phyloP scores from a whole-genome alignment of 176 grass and related monocot species.

The Musa beccarii region DNA sequence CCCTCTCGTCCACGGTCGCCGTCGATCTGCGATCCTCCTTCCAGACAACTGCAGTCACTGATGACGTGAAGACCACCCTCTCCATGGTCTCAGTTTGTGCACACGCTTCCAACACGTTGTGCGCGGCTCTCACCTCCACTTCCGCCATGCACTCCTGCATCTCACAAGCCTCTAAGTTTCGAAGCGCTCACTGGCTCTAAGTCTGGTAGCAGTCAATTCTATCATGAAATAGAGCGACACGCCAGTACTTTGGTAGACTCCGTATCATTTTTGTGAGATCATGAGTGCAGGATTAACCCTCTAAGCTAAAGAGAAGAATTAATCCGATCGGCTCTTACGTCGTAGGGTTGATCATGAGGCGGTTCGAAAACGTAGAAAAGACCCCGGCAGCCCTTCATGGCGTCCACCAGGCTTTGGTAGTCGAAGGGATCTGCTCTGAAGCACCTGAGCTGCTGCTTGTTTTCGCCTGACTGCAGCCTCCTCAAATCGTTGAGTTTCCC shows the following conservation, averaged over 20 bases:
- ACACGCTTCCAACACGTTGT: constrained; percentile 95
- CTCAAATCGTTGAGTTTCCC: constrained; percentile 19
- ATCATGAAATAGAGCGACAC: too few species aligned
- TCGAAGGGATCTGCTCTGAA: constrained; percentile 76
- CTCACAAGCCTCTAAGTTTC: too few species aligned
- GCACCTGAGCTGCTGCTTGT: constrained; percentile 35
- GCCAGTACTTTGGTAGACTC: too few species aligned
- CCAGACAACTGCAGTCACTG: constrained; percentile 84
- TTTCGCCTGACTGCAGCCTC: constrained; percentile 17
- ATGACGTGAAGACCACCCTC: constrained; percentile 86
- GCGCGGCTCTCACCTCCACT: constrained; percentile 70
- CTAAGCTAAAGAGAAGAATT: too few species aligned
- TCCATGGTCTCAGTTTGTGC: constrained; percentile 65
- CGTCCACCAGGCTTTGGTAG: constrained; percentile 88
- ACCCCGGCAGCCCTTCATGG: constrained; percentile 64
- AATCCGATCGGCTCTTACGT: constrained; percentile 26
- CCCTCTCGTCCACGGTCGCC: constrained; percentile 42
- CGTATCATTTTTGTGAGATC: too few species aligned
- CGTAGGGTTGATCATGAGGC: constrained; percentile 43
- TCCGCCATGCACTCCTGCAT: constrained; percentile 56
- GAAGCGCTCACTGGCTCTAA: too few species aligned
- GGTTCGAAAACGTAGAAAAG: constrained; percentile 86
- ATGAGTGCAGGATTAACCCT: too few species aligned
- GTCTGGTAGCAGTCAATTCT: too few species aligned
- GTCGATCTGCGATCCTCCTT: constrained; percentile 20